A percentile compares a stretch with the other conserved stretches of the same genome.
phyloP scores from a whole-genome alignment of 1,139 yeast genomes.

The Hansenula lynferdii region DNA sequence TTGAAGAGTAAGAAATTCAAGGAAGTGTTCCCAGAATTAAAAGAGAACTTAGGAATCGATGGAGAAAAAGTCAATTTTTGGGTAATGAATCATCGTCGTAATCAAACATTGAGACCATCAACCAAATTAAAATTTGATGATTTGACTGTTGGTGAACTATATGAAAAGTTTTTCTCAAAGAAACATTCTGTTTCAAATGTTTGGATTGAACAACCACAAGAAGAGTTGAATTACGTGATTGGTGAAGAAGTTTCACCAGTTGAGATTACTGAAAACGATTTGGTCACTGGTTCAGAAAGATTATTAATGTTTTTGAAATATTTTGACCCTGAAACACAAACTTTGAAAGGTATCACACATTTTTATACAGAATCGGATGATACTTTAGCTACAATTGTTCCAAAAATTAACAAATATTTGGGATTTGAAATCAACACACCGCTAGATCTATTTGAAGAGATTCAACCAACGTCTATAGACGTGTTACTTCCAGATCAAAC shows the following conservation, averaged over 20 bases:
- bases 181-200: slow-evolving; percentile 15
- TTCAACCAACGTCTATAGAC: slow-evolving; percentile 60
- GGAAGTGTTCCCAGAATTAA: slow-evolving; percentile 47
- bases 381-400: slow-evolving; percentile 39
- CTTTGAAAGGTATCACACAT: slow-evolving; percentile 60
- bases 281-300: slow-evolving; percentile 31
- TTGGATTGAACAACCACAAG: slow-evolving; percentile 26
- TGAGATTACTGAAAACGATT: slow-evolving; percentile 6
- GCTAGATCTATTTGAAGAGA: slow-evolving; percentile 61
- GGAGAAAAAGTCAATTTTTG: slow-evolving; percentile 51
- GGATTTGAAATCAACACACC: slow-evolving; percentile 37
- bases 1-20: slow-evolving; percentile 52
- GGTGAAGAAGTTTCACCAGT: slow-evolving; percentile 3
- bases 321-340: slow-evolving; percentile 56
- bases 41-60: slow-evolving; percentile 38
- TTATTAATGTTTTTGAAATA: slow-evolving; percentile 61
- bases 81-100: slow-evolving; percentile 64
- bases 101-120: slow-evolving; percentile 68
- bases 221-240: slow-evolving; percentile 14
- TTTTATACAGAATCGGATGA: slow-evolving; percentile 49
- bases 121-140: slow-evolving; percentile 40
- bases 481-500: slow-evolving; percentile 25
- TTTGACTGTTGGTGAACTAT: slow-evolving; percentile 38
- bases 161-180: slow-evolving; percentile 26
- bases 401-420: slow-evolving; percentile 39